Evolutionary conservation across 75 land plant genomes (phyloP).

Genomic region (Sequoiadendron giganteum): DNA sequence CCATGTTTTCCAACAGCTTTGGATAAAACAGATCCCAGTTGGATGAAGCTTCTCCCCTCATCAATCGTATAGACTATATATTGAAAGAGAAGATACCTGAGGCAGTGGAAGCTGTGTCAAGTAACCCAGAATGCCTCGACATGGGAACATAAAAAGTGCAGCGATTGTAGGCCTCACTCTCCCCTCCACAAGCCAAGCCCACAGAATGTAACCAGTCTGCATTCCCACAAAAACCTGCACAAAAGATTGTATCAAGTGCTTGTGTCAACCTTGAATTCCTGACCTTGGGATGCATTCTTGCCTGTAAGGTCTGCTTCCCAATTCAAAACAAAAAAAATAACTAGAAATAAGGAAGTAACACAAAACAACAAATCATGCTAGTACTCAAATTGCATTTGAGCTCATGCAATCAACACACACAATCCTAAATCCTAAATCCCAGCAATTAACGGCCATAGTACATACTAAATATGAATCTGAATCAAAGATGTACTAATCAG

Average conservation of each 20-base stretch:
- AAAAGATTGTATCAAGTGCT: neutral
- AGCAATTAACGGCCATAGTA: neutral
- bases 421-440: neutral
- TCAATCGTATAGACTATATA: neutral
- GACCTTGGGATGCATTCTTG: neutral
- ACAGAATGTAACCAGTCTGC: constrained; percentile 59
- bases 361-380: neutral
- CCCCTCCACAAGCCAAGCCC: constrained; percentile 63
- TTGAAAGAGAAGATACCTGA: constrained; percentile 24
- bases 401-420: neutral
- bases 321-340: neutral
- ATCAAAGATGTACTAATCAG: neutral
- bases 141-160: constrained; percentile 73
- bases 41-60: neutral
- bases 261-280: neutral
- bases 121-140: constrained; percentile 67
- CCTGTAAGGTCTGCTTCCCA: neutral
- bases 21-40: neutral
- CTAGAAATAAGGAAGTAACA: neutral
- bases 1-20: no score
- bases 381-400: neutral
- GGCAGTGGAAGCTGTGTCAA: constrained; percentile 72
- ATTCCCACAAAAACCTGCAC: constrained; percentile 63
- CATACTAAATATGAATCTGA: neutral
- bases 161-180: constrained; percentile 53